These are phyloP conservation scores for Vicia villosa DNA, from an alignment of 306 rosid species.

Conservation along the genomic window DNA sequence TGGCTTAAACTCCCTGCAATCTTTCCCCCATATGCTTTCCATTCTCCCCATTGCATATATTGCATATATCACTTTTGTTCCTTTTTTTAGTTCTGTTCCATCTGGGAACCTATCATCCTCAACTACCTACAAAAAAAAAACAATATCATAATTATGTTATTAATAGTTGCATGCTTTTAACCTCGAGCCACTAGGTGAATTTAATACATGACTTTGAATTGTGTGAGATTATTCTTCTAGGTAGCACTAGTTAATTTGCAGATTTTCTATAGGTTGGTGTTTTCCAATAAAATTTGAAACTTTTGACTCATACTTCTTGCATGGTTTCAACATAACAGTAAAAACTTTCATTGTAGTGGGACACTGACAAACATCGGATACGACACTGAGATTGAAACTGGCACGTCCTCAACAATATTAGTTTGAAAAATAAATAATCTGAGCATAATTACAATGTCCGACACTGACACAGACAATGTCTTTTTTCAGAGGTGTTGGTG, in stretches of 20 bases:
- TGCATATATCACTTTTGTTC: slow-evolving; percentile 81
- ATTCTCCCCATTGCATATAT: slow-evolving; percentile 86
- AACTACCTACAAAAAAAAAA: slow-evolving; percentile 49
- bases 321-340: not conserved
- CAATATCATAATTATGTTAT: not conserved
- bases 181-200: slow-evolving; percentile 17
- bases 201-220: slow-evolving; percentile 24
- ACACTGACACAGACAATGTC: too few species aligned
- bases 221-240: slow-evolving; percentile 11
- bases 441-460: too few species aligned
- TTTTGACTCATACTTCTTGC: slow-evolving; percentile 1
- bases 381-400: too few species aligned
- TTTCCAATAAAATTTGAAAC: slow-evolving; percentile 1
- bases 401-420: too few species aligned
- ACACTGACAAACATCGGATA: too few species aligned
- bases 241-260: not conserved
- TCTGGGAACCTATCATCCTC: slow-evolving; percentile 78
- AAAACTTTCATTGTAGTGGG: not conserved
- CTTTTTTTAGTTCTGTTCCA: slow-evolving; percentile 71
- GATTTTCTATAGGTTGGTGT: slow-evolving; percentile 1
- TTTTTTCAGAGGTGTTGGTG: too few species aligned
- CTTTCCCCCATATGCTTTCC: slow-evolving; percentile 86
- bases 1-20: slow-evolving; percentile 73
- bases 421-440: too few species aligned
- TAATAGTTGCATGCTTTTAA: not conserved